Percentiles rank a stretch among this genome's conserved stretches.
Evolutionary conservation across 257 asterid species (phyloP).

Genomic region (Ocimum tenuiflorum): DNA sequence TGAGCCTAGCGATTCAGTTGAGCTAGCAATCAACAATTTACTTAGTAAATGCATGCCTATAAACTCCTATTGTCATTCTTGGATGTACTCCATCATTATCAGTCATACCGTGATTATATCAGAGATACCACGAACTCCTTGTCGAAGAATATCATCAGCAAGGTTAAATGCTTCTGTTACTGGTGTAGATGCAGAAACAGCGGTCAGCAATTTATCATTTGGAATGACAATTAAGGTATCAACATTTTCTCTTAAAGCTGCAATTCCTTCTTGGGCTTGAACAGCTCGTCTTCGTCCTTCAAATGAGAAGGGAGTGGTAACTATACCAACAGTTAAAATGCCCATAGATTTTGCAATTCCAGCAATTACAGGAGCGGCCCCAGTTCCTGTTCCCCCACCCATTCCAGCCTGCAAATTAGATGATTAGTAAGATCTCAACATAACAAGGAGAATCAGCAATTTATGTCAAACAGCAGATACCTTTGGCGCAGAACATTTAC

Average conservation of each 20-base stretch:
- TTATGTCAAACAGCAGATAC: neutral
- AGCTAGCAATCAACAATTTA: neutral
- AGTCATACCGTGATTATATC: slow-evolving; percentile 81
- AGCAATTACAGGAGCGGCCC: slow-evolving; percentile 95
- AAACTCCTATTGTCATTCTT: slow-evolving; percentile 5
- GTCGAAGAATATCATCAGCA: slow-evolving; percentile 98
- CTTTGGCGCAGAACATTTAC: neutral
- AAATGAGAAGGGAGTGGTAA: slow-evolving; percentile 93
- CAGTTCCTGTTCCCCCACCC: slow-evolving; percentile 99
- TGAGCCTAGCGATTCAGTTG: neutral
- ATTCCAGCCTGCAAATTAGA: slow-evolving; percentile 77
- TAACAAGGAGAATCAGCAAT: neutral
- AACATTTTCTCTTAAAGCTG: slow-evolving; percentile 90
- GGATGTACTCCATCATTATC: neutral
- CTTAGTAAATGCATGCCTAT: slow-evolving; percentile 2
- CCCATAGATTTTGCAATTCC: slow-evolving; percentile 95
- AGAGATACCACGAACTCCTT: slow-evolving; percentile 99
- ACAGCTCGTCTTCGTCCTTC: slow-evolving; percentile 96
- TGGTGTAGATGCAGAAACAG: slow-evolving; percentile 95
- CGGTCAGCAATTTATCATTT: slow-evolving; percentile 88
- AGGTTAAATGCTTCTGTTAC: slow-evolving; percentile 98
- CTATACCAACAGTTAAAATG: slow-evolving; percentile 94
- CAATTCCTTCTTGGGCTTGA: slow-evolving; percentile 99
- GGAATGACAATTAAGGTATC: slow-evolving; percentile 96
- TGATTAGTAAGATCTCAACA: slow-evolving; percentile 14